phyloP scores from a whole-genome alignment of 306 rosid species.

The Comarum palustre region DNA sequence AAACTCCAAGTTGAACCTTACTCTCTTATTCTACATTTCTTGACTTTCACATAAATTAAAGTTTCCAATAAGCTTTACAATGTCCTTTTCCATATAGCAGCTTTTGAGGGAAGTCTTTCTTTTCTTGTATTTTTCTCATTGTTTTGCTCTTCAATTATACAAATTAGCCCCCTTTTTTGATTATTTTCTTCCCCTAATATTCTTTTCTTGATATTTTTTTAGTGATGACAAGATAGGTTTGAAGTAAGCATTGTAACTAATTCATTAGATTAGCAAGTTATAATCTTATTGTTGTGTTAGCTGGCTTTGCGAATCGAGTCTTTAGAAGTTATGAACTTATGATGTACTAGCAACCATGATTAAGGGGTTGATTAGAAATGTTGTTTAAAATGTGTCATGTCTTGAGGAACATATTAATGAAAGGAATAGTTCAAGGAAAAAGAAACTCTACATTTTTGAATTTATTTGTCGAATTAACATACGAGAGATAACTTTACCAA shows the following conservation, averaged over 20 bases:
- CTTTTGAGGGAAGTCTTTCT: not conserved
- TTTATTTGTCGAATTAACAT: not conserved
- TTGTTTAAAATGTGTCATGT: not conserved
- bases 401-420: not conserved
- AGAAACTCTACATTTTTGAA: not conserved
- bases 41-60: not conserved
- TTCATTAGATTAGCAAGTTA: not conserved
- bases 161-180: not conserved
- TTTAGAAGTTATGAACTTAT: not conserved
- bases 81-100: not conserved
- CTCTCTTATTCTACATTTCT: slow-evolving; percentile 5
- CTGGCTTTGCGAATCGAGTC: not conserved
- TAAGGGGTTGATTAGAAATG: not conserved
- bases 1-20: slow-evolving; percentile 5
- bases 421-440: not conserved
- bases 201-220: not conserved
- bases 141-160: not conserved
- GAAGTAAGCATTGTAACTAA: slow-evolving; percentile 6
- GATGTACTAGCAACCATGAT: not conserved
- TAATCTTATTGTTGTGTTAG: not conserved
- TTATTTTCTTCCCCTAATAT: not conserved
- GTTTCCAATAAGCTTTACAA: not conserved
- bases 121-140: not conserved
- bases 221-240: not conserved
- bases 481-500: not conserved